phyloP scores from a whole-genome alignment of 2,329 filamentous ascomycete species.

The Volutella citrinella region DNA sequence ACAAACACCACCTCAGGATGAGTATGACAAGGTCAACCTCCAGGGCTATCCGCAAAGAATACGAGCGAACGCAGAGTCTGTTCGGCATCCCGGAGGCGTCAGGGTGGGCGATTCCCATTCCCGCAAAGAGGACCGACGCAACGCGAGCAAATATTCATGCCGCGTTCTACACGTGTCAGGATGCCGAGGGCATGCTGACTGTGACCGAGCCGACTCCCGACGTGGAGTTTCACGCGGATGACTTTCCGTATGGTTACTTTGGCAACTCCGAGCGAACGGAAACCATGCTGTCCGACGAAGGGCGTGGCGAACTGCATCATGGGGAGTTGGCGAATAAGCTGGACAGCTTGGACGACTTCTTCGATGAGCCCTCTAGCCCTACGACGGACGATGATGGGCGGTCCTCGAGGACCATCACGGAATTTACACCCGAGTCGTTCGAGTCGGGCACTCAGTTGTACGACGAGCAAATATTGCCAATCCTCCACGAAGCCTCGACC shows the following conservation, averaged over 20 bases:
- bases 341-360: slow-evolving; percentile 79
- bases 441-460: slow-evolving; percentile 81
- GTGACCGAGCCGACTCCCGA: slow-evolving; percentile 73
- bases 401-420: slow-evolving; percentile 61
- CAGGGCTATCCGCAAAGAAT: slow-evolving; percentile 85
- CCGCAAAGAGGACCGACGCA: slow-evolving; percentile 80
- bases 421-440: slow-evolving; percentile 62
- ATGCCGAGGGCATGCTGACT: slow-evolving; percentile 53
- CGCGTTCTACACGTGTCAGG: slow-evolving; percentile 91
- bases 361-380: slow-evolving; percentile 65
- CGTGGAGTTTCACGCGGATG: slow-evolving; percentile 88
- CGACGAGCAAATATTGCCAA: slow-evolving; percentile 88
- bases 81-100: slow-evolving; percentile 96
- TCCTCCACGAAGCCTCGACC: slow-evolving; percentile 80
- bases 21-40: slow-evolving; percentile 93
- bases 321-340: slow-evolving; percentile 80
- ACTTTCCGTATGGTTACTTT: slow-evolving; percentile 81
- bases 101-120: slow-evolving; percentile 93
- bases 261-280: slow-evolving; percentile 70
- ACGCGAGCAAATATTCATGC: slow-evolving; percentile 93
- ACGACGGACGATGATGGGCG: slow-evolving; percentile 56
- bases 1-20: slow-evolving; percentile 94
- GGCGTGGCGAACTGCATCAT: slow-evolving; percentile 61
- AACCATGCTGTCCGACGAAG: slow-evolving; percentile 90
- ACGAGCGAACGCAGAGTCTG: slow-evolving; percentile 87